Evolutionary conservation across 2,329 filamentous ascomycete species (phyloP), one percentile per base, ranked within the genome.

Genomic region (Colletotrichum ledebouriae): DNA sequence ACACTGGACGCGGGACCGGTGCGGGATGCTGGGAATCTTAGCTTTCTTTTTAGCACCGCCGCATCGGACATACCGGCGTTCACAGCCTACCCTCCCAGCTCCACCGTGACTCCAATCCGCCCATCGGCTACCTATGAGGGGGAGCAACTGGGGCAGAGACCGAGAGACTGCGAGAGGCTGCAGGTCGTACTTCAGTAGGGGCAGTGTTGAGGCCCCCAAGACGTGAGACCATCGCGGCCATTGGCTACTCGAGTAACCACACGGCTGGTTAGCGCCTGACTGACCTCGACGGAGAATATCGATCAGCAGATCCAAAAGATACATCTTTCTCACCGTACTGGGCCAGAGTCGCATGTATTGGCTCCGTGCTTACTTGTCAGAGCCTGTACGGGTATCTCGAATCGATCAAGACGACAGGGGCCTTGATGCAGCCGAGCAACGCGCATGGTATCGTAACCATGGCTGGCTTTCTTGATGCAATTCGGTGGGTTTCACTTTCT

Each of bases 271-370:
- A 60, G 65, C 65, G 61, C 55, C 55, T 59, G 61, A 59, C 41
- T 49, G 25, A 15, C n/a, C 4, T n/a, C 15, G 44, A 49, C 41
- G 41, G 61, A 65, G 55, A 33, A 33, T 3, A 50, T 41, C 47
- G 65, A 68, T 68, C 65, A 68, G 65, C 65, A 68, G 61, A 65
- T 68, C 55, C 49, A 55, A 68, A 17, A 60, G 55, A 59, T 17
- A 56, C 46, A 46, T 46, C 64, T 61, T 17, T 50, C 37, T 68
- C 17, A 47, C 41, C 25, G 46, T 39, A 34, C 49, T 37, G 33
- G 22, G 12, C 47, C 17, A 33, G 29, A 25, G 25, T 47, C 55
- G 39, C 60, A 49, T 37, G 47, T 22, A 59, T 46, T 20, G 39
- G 29, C 52, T n/a, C 15, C 3, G 6, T 20, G 37, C 46, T 63